These are phyloP conservation scores for Suillus sp. DNA, from an alignment of 768 basidiomycete species.

Conservation along the genomic window DNA sequence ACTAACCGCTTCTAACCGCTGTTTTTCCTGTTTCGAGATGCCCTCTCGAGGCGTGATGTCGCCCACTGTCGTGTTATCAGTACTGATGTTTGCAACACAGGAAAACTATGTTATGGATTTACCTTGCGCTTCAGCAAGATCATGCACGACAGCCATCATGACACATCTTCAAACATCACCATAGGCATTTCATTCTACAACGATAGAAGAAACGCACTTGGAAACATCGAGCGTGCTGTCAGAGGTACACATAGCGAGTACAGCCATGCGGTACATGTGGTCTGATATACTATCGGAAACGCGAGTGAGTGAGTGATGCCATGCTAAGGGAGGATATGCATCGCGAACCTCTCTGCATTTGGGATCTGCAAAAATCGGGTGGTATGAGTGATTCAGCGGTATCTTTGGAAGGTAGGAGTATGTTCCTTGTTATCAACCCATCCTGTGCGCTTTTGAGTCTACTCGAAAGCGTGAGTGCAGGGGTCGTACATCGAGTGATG, in stretches of 20 bases:
- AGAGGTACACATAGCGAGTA: slow-evolving; percentile 88
- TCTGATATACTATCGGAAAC: slow-evolving; percentile 74
- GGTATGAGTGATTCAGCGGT: slow-evolving; percentile 10
- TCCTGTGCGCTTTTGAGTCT: slow-evolving; percentile 96
- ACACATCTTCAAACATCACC: slow-evolving; percentile 56
- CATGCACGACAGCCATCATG: slow-evolving; percentile 91
- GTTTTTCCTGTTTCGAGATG: slow-evolving; percentile 81
- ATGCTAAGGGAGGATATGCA: neutral
- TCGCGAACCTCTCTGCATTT: slow-evolving; percentile 72
- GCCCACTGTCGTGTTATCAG: slow-evolving; percentile 56
- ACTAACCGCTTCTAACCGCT: slow-evolving; percentile 67
- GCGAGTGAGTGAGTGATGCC: slow-evolving; percentile 2
- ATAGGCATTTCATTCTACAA: neutral
- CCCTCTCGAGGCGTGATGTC: slow-evolving; percentile 93
- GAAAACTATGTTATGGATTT: no score
- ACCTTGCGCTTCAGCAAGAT: slow-evolving; percentile 96
- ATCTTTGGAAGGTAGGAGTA: neutral
- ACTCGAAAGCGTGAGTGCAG: slow-evolving; percentile 12
- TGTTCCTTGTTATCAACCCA: slow-evolving; percentile 78
- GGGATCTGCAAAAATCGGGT: slow-evolving; percentile 55
- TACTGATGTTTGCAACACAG: neutral
- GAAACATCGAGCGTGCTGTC: slow-evolving; percentile 71
- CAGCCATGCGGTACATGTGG: slow-evolving; percentile 96
- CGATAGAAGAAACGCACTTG: slow-evolving; percentile 52
- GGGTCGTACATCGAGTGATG: neutral